Percentiles rank a stretch among this genome's conserved stretches.
These are phyloP conservation scores for Hyaloperonospora arabidopsidis DNA, from an alignment of 352 stramenopile genomes.

Conservation along the genomic window DNA sequence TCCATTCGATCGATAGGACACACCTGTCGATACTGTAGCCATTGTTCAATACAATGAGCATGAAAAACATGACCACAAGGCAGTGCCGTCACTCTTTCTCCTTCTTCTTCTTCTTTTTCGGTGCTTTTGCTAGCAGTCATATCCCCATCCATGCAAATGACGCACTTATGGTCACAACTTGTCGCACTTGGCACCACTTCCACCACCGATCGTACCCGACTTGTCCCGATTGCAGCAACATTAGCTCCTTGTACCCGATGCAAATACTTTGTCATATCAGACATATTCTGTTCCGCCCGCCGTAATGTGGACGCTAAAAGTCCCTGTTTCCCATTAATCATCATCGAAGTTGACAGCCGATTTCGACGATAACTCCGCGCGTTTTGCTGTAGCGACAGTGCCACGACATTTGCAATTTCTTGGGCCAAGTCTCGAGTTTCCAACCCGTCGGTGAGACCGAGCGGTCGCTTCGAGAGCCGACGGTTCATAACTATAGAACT, in stretches of 20 bases:
- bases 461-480: constrained; percentile 8
- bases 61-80: constrained; percentile 41
- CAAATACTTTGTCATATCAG: constrained; percentile 25
- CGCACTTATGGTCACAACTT: constrained; percentile 15
- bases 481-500: neutral
- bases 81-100: constrained; percentile 12
- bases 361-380: neutral
- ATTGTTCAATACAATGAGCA: constrained; percentile 25
- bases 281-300: constrained; percentile 22
- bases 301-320: constrained; percentile 24
- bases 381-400: constrained; percentile 21
- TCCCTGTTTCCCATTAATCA: constrained; percentile 4
- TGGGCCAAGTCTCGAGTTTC: constrained; percentile 15
- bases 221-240: constrained; percentile 2
- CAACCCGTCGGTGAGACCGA: constrained; percentile 15
- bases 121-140: neutral
- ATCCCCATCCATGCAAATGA: constrained; percentile 30
- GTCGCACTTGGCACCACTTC: neutral
- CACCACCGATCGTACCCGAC: neutral
- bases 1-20: constrained; percentile 31
- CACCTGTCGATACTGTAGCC: constrained; percentile 26
- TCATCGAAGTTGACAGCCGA: neutral
- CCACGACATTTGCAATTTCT: constrained; percentile 21
- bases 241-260: constrained; percentile 1
- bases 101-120: neutral